A percentile compares a stretch with the other conserved stretches of the same genome.
These are phyloP conservation scores for Marasmius fiardii DNA, from an alignment of 1,284 basidiomycete genomes.

Conservation along the genomic window DNA sequence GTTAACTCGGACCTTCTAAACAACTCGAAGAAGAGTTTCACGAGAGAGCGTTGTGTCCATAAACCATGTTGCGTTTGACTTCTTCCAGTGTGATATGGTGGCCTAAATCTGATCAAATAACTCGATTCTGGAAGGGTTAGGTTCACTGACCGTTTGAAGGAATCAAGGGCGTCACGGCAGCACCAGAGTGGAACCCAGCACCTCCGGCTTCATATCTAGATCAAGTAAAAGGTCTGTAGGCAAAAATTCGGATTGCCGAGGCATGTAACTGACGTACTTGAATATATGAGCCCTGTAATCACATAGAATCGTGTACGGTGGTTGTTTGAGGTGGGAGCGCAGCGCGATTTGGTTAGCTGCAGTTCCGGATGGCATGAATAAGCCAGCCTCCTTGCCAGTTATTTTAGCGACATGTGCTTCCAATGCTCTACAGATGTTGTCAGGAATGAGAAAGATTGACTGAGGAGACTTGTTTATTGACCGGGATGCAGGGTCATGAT, in stretches of 20 bases:
- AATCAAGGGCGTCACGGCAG: slow-evolving; percentile 65
- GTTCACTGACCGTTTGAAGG: slow-evolving; percentile 64
- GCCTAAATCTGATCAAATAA: slow-evolving; percentile 32
- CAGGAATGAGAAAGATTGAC: slow-evolving; percentile 2
- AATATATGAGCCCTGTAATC: slow-evolving; percentile 85
- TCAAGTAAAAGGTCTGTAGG: slow-evolving; percentile 6
- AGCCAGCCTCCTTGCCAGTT: slow-evolving; percentile 83
- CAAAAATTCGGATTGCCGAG: not conserved
- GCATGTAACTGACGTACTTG: slow-evolving; percentile 37
- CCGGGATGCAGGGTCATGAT: slow-evolving; percentile 54
- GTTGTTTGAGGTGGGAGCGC: slow-evolving; percentile 85
- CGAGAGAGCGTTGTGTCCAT: slow-evolving; percentile 75
- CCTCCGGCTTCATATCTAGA: slow-evolving; percentile 82
- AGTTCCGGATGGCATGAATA: slow-evolving; percentile 88
- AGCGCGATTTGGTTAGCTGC: slow-evolving; percentile 91
- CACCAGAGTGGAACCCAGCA: slow-evolving; percentile 89
- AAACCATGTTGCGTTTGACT: slow-evolving; percentile 66
- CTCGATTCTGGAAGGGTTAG: not conserved
- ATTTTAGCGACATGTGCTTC: slow-evolving; percentile 81
- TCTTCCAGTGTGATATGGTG: slow-evolving; percentile 87
- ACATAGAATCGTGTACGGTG: slow-evolving; percentile 83
- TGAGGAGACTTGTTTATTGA: slow-evolving; percentile 22
- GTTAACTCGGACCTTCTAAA: not conserved
- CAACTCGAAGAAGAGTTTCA: slow-evolving; percentile 27
- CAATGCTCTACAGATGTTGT: slow-evolving; percentile 53